Base-by-base conservation (phyloP, 208 protist species). In the Crithidia mellificae region DNA sequence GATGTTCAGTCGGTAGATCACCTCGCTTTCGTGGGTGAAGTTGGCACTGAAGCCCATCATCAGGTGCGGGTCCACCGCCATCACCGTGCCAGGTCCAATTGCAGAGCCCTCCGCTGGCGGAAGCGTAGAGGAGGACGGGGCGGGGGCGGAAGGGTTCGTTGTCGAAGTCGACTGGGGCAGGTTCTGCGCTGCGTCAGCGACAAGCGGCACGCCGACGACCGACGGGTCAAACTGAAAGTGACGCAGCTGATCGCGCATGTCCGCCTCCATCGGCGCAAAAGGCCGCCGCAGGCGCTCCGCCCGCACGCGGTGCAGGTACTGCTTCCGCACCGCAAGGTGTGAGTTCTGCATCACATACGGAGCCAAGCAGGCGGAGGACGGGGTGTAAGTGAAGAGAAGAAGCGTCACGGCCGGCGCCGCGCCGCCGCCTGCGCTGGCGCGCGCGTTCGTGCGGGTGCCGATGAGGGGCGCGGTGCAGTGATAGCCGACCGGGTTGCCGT, bases 381-480 rank as follows among this genome's bases (percentile, higher is more conserved):
- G 86, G 12, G 58, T 72, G 63, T 88, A 85, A 22, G 86, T 91
- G 74, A 92, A 88, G 56, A 96, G 50, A 50, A 94, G 64, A 12
- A 94, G 64, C n/a, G 88, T 83, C 14, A 93, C 91, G 15, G 84
- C 84, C 17, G 66, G 29, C 22, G 71, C 39, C 25, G 43, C 55
- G 12, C 52, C 54, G 25, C 51, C 65, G 25, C 39, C 29, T 14
- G 69, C 65, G 54, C 53, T 71, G 17, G 51, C n/a, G 11, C 53
- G 68, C n/a, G 59, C 62, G 65, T 92, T 93, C 34, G 90, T 92
- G 51, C 72, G 81, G 12, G 84, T 79, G 44, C 91, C 91, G 72
- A 93, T 87, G 25, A 71, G 77, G 14, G 91, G 91, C 0, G 91
- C 91, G 15, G 85, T 85, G 75, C 88, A 94, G 55, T 96, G 91